Percentiles rank a stretch among this genome's conserved stretches.
phyloP scores from a whole-genome alignment of 2,329 filamentous ascomycete species.

The Bretziella fagacearum region DNA sequence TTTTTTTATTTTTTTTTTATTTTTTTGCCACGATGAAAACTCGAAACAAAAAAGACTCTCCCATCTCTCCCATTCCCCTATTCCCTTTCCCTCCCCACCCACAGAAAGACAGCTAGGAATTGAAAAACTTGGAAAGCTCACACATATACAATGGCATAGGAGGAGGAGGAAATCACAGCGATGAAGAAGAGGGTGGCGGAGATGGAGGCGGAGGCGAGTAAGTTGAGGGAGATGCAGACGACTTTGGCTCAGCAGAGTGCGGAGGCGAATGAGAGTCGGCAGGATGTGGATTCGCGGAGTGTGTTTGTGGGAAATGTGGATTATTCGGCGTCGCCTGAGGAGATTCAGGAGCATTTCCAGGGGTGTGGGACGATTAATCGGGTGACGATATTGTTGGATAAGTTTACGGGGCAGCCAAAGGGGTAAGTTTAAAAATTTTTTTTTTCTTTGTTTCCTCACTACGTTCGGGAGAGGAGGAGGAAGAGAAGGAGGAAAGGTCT shows the following conservation, averaged over 20 bases:
- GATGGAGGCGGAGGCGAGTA: constrained; percentile 80
- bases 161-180: constrained; percentile 62
- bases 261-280: constrained; percentile 77
- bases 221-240: constrained; percentile 74
- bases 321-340: constrained; percentile 90
- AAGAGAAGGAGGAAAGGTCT: no score
- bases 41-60: neutral
- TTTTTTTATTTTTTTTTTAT: no score
- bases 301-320: constrained; percentile 99
- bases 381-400: constrained; percentile 92
- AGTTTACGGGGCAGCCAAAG: constrained; percentile 98
- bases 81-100: neutral
- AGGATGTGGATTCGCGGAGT: constrained; percentile 86
- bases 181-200: constrained; percentile 79
- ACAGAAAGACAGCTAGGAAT: neutral
- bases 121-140: constrained; percentile 9
- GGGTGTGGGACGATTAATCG: constrained; percentile 95
- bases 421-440: constrained; percentile 43
- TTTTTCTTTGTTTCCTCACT: constrained; percentile 16
- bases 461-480: no score
- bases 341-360: constrained; percentile 97
- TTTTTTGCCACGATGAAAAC: no score
- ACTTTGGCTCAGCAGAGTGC: constrained; percentile 71
- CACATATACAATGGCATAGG: neutral
- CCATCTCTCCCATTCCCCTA: no score